Evolutionary conservation across 2,329 filamentous ascomycete genomes (phyloP), one percentile per base, ranked within the genome.

Genomic region (Xylariales sp.): DNA sequence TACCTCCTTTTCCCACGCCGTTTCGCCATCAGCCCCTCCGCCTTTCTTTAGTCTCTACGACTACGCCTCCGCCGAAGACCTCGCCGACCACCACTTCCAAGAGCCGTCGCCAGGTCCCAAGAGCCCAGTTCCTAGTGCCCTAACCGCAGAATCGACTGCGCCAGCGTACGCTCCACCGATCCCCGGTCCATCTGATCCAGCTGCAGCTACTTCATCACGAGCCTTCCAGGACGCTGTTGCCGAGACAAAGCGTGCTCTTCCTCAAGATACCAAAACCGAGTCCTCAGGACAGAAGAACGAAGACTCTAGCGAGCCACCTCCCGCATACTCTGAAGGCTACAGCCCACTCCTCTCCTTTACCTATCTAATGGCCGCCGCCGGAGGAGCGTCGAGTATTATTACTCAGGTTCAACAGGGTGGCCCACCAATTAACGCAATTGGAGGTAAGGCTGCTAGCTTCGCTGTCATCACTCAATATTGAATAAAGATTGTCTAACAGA

Each of bases 291-390:
- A 56, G 47, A 93, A 93, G 61, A 78, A 76, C 60, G 78, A 83
- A 60, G 91, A 97, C 36, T 40, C 55, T 67, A 78, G 80, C 65
- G 93, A 97, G 69, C 91, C 91, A 42, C 93, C 93, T 44, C 93
- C 93, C 41, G 91, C 93, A 40, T 98, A 98, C 64, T 89, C 87
- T 51, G 91, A 97, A 78, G 90, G 91, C 54, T 85, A 82, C 44
- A 96, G 88, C 70, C 93, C 93, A 46, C 81, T 98, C 61, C 78
- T 85, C 44, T 88, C 88, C 41, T 98, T 98, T 59, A 83, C 85
- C 54, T 98, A 94, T 78, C 80, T 95, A 62, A 98, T 98, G 93
- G 90, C 93, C 67, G 87, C 89, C 62, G 90, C 91, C 67, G 91
- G 91, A 74, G 91, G 90, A 70, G 87, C 90, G 54, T 85, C 90